phyloP scores from a whole-genome alignment of 2,329 filamentous ascomycete genomes.

The Pyrenophora teres region DNA sequence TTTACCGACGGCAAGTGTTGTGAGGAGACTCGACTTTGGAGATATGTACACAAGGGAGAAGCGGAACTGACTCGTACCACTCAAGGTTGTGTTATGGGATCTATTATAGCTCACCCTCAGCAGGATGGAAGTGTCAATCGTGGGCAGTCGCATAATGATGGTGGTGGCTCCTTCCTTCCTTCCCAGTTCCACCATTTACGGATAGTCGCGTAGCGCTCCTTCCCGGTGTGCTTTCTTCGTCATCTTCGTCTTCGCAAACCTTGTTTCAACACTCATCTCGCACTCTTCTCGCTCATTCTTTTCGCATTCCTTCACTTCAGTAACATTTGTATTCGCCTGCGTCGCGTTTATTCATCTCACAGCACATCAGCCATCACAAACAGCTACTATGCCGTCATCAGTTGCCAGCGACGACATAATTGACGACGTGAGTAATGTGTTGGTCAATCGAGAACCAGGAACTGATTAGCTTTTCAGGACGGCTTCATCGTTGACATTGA shows the following conservation, averaged over 20 bases:
- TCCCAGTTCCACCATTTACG: neutral
- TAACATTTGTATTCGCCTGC: slow-evolving; percentile 5
- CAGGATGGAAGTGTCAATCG: too few relatives aligned
- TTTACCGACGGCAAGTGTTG: neutral
- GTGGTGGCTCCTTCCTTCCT: slow-evolving; percentile 19
- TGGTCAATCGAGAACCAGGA: neutral
- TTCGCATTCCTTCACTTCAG: neutral
- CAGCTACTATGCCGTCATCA: slow-evolving; percentile 51
- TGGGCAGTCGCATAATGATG: neutral
- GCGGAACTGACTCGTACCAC: too few relatives aligned
- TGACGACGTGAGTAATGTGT: slow-evolving; percentile 51
- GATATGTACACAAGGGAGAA: too few relatives aligned
- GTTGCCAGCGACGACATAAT: slow-evolving; percentile 58
- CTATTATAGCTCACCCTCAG: too few relatives aligned
- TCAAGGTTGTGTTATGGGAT: too few relatives aligned
- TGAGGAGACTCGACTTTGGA: too few relatives aligned
- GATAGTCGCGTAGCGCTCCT: slow-evolving; percentile 14
- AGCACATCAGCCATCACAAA: slow-evolving; percentile 1
- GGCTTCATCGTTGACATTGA: slow-evolving; percentile 69
- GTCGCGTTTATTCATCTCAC: slow-evolving; percentile 11
- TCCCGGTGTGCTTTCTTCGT: slow-evolving; percentile 14
- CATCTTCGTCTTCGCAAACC: neutral
- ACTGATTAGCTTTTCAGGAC: slow-evolving; percentile 43
- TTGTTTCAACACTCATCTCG: neutral
- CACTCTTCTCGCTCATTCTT: neutral